phyloP scores from a whole-genome alignment of 257 asterid genomes.

The Paraleonurus japonicus region DNA sequence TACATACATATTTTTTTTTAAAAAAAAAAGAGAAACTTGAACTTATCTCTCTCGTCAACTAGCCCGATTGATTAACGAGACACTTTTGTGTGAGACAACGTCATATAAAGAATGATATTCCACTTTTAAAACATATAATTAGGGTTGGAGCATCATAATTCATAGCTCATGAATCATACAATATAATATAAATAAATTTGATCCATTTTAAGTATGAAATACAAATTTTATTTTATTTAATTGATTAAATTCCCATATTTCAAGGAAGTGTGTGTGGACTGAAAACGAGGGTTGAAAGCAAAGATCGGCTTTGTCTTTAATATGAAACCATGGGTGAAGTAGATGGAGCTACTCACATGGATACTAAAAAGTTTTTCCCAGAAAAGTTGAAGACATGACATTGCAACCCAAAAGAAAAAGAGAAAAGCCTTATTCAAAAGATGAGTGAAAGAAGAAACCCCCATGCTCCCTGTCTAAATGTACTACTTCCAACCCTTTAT shows the following conservation, averaged over 20 bases:
- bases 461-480: conserved; percentile 52
- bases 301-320: neutral
- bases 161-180: too few species aligned
- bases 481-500: neutral
- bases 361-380: conserved; percentile 49
- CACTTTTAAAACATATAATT: too few species aligned
- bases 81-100: too few species aligned
- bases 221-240: neutral
- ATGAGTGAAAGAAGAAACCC: conserved; percentile 36
- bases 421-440: conserved; percentile 25
- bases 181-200: too few species aligned
- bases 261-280: neutral
- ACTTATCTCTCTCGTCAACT: too few species aligned
- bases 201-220: too few species aligned
- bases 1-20: too few species aligned
- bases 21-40: too few species aligned
- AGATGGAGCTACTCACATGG: conserved; percentile 58
- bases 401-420: conserved; percentile 52
- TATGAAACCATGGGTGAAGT: too few species aligned
- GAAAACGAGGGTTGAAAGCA: neutral
- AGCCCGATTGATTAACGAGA: too few species aligned
- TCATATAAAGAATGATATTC: too few species aligned
- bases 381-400: conserved; percentile 45
- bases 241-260: neutral
- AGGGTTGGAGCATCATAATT: too few species aligned